These are phyloP conservation scores for Trichoderma guizhouense DNA, from an alignment of 2,329 filamentous ascomycete species.

Conservation along the genomic window DNA sequence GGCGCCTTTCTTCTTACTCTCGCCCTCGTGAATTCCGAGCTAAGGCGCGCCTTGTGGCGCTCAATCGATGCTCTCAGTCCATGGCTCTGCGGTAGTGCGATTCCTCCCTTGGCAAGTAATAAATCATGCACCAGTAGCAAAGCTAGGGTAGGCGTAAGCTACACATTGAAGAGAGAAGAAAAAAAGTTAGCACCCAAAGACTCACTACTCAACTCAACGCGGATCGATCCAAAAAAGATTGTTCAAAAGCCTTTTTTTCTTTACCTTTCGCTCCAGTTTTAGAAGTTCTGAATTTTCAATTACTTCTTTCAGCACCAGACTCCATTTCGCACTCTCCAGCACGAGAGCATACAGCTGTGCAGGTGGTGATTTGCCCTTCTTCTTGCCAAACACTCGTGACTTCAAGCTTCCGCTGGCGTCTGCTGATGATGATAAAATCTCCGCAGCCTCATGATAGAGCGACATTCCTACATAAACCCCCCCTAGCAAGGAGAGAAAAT, in stretches of 20 bases:
- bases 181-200: background rate
- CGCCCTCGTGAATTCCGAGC: slow-evolving; percentile 77
- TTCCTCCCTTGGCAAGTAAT: slow-evolving; percentile 74
- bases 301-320: slow-evolving; percentile 79
- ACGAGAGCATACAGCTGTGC: slow-evolving; percentile 85
- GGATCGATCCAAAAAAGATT: background rate
- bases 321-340: slow-evolving; percentile 88
- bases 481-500: too few relatives aligned
- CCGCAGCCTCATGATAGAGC: slow-evolving; percentile 87
- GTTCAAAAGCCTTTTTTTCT: background rate
- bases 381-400: slow-evolving; percentile 74
- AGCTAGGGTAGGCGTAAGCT: slow-evolving; percentile 78
- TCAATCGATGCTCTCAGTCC: slow-evolving; percentile 72
- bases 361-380: slow-evolving; percentile 70
- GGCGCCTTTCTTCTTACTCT: slow-evolving; percentile 69
- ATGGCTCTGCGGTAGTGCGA: slow-evolving; percentile 77
- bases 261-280: slow-evolving; percentile 78
- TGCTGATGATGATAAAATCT: slow-evolving; percentile 60
- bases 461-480: slow-evolving; percentile 59
- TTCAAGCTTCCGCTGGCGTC: slow-evolving; percentile 74
- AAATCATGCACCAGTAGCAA: slow-evolving; percentile 84
- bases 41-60: slow-evolving; percentile 75
- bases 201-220: background rate
- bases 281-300: slow-evolving; percentile 77
- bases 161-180: background rate